These are phyloP conservation scores for Mycena rosella DNA, from an alignment of 768 basidiomycete genomes.

Conservation along the genomic window DNA sequence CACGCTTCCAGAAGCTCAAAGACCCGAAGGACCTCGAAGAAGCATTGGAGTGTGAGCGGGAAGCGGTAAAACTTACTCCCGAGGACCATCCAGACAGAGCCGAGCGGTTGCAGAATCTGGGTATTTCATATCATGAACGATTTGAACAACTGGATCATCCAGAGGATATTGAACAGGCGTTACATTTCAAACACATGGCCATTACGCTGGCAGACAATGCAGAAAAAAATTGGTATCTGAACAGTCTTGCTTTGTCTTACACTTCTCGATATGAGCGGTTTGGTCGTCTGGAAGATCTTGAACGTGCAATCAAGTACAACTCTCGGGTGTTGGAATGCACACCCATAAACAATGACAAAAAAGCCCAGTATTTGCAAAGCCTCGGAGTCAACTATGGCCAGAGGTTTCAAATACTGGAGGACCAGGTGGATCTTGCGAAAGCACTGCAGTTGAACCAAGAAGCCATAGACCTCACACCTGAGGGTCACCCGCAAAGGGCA, in stretches of 20 bases:
- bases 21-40: neutral
- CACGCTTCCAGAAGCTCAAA: constrained; percentile 8
- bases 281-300: constrained; percentile 6
- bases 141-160: constrained; percentile 11
- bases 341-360: constrained; percentile 4
- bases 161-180: constrained; percentile 13
- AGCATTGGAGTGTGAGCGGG: constrained; percentile 1
- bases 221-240: constrained; percentile 8
- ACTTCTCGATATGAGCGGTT: constrained; percentile 12
- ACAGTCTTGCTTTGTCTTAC: constrained; percentile 14
- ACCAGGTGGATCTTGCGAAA: constrained; percentile 12
- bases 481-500: constrained; percentile 2
- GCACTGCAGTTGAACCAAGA: constrained; percentile 10
- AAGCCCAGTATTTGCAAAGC: constrained; percentile 5
- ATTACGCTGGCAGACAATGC: constrained; percentile 7
- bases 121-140: constrained; percentile 9
- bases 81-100: neutral
- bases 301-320: constrained; percentile 6
- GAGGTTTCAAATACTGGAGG: constrained; percentile 6
- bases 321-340: neutral
- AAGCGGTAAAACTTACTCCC: constrained; percentile 10
- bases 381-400: constrained; percentile 12
- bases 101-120: constrained; percentile 12
- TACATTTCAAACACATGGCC: constrained; percentile 14
- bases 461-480: constrained; percentile 13